phyloP scores from a whole-genome alignment of 768 basidiomycete genomes.

The Lactarius hatsudake region DNA sequence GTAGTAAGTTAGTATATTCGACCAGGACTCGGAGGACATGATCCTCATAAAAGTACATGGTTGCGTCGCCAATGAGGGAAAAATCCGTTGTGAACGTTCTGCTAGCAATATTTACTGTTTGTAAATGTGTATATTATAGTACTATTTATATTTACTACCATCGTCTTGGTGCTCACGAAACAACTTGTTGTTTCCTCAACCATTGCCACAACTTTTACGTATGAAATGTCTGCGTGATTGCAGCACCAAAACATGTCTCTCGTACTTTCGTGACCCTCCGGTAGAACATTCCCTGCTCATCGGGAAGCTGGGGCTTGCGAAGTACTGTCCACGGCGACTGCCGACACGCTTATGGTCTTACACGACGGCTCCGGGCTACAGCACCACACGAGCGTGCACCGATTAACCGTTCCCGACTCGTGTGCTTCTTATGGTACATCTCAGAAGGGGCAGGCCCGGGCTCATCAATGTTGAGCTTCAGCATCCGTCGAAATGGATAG shows the following conservation, averaged over 20 bases:
- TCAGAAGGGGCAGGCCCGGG: background rate
- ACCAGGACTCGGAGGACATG: too few species aligned
- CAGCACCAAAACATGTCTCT: background rate
- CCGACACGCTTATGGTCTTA: background rate
- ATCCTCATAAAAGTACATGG: too few species aligned
- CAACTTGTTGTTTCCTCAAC: too few species aligned
- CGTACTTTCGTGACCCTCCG: conserved; percentile 8
- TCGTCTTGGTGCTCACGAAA: too few species aligned
- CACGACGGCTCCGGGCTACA: background rate
- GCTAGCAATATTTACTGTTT: too few species aligned
- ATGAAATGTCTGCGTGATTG: background rate
- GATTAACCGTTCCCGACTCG: background rate
- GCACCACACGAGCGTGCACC: background rate
- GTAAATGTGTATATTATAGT: too few species aligned
- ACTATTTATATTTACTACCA: too few species aligned
- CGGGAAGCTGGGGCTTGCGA: background rate
- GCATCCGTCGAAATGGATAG: background rate
- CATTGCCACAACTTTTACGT: too few species aligned
- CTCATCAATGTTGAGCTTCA: background rate
- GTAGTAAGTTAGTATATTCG: too few species aligned
- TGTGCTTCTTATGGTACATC: background rate
- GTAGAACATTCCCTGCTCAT: background rate
- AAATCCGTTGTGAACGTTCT: too few species aligned
- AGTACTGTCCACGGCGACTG: background rate
- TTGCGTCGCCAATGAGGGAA: too few species aligned